phyloP scores from a whole-genome alignment of 805 yeast genomes.

The Ogataea haglerorum region DNA sequence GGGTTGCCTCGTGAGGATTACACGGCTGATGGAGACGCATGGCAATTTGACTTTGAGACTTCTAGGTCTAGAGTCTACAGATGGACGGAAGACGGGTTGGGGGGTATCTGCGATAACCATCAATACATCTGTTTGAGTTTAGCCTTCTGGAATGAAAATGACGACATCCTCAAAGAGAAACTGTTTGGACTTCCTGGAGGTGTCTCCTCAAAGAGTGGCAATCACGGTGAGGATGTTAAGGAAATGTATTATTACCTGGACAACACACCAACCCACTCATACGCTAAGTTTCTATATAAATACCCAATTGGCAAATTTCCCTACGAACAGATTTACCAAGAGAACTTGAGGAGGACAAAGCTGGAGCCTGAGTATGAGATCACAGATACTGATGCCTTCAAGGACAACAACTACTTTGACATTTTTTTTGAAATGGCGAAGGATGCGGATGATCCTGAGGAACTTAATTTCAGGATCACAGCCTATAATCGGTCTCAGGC shows the following conservation, averaged over 20 bases:
- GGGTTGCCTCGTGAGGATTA: conserved; percentile 86
- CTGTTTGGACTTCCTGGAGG: conserved; percentile 81
- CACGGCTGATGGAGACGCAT: conserved; percentile 81
- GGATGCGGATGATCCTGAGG: conserved; percentile 75
- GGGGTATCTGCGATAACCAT: conserved; percentile 83
- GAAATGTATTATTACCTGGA: conserved; percentile 82
- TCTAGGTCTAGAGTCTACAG: conserved; percentile 77
- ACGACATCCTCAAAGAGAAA: conserved; percentile 79
- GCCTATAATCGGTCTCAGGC: conserved; percentile 81
- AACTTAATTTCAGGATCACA: conserved; percentile 75
- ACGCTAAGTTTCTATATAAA: conserved; percentile 87
- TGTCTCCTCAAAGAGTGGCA: conserved; percentile 64
- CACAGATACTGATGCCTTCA: conserved; percentile 73
- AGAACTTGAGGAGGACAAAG: conserved; percentile 63
- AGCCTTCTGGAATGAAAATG: conserved; percentile 91
- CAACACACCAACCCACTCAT: conserved; percentile 90
- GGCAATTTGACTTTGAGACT: conserved; percentile 88
- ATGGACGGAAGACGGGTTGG: conserved; percentile 96
- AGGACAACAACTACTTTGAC: conserved; percentile 77
- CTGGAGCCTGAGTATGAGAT: conserved; percentile 75
- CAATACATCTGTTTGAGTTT: conserved; percentile 73
- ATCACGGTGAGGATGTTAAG: conserved; percentile 95
- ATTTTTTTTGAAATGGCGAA: conserved; percentile 89
- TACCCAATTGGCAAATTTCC: conserved; percentile 89
- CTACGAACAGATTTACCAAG: conserved; percentile 66